phyloP scores from a whole-genome alignment of 1,284 basidiomycete genomes.

The Tremellales sp. region DNA sequence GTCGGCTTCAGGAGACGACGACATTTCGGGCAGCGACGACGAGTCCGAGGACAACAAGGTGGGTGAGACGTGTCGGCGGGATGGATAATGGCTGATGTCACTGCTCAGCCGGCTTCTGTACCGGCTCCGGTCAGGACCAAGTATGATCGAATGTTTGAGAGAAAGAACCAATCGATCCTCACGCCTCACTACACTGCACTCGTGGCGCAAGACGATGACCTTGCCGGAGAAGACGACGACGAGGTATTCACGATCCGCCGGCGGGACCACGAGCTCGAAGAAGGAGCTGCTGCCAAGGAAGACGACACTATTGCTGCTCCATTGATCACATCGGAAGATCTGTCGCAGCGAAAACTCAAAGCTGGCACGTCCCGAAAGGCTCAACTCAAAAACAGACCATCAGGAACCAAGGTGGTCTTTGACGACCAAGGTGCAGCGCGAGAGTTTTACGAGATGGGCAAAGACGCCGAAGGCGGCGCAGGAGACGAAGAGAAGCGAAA shows the following conservation, averaged over 20 bases:
- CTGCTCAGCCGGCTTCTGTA: slow-evolving; percentile 9
- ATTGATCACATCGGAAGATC: slow-evolving; percentile 42
- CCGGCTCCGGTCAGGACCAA: slow-evolving; percentile 69
- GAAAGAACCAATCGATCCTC: slow-evolving; percentile 91
- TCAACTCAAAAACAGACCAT: slow-evolving; percentile 60
- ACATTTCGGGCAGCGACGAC: slow-evolving; percentile 45
- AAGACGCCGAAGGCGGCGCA: slow-evolving; percentile 62
- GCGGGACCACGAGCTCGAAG: slow-evolving; percentile 70
- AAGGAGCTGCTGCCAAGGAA: slow-evolving; percentile 41
- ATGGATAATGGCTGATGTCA: too few species aligned
- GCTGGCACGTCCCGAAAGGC: slow-evolving; percentile 74
- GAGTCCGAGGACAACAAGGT: slow-evolving; percentile 24
- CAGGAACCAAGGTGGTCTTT: slow-evolving; percentile 66
- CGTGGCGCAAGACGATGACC: slow-evolving; percentile 62
- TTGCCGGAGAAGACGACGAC: slow-evolving; percentile 54
- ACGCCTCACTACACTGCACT: slow-evolving; percentile 89
- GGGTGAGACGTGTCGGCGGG: background rate
- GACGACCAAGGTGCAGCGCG: slow-evolving; percentile 78
- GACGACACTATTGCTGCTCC: slow-evolving; percentile 51
- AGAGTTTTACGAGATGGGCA: slow-evolving; percentile 70
- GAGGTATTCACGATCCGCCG: slow-evolving; percentile 94
- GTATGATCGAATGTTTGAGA: slow-evolving; percentile 97
- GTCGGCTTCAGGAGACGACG: slow-evolving; percentile 39
- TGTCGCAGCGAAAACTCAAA: slow-evolving; percentile 64
- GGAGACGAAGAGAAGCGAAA: slow-evolving; percentile 65